These are phyloP conservation scores for Dothistroma pini DNA, from an alignment of 2,329 filamentous ascomycete species.

Conservation along the genomic window DNA sequence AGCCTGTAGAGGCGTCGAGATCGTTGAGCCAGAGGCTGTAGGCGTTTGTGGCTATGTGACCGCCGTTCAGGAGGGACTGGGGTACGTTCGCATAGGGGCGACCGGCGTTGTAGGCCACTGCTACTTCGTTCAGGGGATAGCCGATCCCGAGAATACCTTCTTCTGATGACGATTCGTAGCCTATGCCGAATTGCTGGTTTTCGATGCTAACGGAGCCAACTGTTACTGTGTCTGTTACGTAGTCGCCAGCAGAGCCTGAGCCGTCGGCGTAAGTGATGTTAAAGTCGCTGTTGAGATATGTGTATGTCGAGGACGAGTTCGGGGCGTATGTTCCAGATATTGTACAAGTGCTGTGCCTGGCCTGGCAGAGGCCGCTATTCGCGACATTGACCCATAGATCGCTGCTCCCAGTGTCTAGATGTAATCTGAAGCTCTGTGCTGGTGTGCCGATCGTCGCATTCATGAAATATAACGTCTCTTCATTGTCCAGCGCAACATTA, in stretches of 20 bases:
- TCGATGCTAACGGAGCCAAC: constrained; percentile 55
- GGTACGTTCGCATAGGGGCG: constrained; percentile 59
- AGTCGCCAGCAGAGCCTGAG: constrained; percentile 72
- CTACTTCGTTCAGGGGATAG: constrained; percentile 74
- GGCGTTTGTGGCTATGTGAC: constrained; percentile 58
- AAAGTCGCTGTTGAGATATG: constrained; percentile 70
- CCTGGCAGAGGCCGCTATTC: constrained; percentile 57
- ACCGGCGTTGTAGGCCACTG: constrained; percentile 55
- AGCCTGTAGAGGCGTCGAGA: constrained; percentile 61
- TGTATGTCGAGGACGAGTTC: constrained; percentile 71
- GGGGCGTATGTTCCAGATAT: constrained; percentile 64
- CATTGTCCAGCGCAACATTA: constrained; percentile 51
- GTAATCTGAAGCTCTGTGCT: constrained; percentile 51
- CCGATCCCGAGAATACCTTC: constrained; percentile 83
- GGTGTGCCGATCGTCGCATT: constrained; percentile 58
- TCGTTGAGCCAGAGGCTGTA: constrained; percentile 66
- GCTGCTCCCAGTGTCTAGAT: constrained; percentile 61
- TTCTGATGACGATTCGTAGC: constrained; percentile 56
- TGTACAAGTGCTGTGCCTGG: constrained; percentile 49
- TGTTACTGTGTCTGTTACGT: constrained; percentile 68
- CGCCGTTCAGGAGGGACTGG: constrained; percentile 60
- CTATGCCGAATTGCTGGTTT: constrained; percentile 68
- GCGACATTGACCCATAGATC: constrained; percentile 65
- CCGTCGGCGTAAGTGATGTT: constrained; percentile 87
- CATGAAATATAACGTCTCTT: constrained; percentile 58